Conservation (phyloP, 352 stramenopile genomes). For the Globisporangium camurandrum region DNA sequence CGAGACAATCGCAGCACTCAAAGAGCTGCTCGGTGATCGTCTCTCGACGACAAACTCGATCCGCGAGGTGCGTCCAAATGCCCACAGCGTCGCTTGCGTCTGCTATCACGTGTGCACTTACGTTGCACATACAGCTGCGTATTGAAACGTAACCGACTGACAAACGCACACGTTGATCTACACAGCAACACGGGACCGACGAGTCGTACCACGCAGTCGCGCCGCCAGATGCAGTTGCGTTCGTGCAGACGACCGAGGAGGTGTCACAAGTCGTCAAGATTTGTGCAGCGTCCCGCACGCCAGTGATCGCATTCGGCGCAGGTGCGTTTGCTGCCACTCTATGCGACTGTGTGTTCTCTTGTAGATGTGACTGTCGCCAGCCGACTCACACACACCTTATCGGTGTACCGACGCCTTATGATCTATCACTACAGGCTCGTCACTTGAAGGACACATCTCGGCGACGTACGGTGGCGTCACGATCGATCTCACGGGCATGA, state of each 20-base stretch:
- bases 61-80: conserved; percentile 31
- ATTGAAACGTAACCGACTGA: neutral
- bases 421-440: conserved; percentile 46
- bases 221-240: conserved; percentile 84
- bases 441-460: conserved; percentile 95
- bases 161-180: neutral
- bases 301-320: conserved; percentile 94
- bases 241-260: conserved; percentile 82
- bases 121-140: neutral
- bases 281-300: conserved; percentile 70
- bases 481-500: conserved; percentile 86
- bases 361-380: no score
- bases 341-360: neutral
- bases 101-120: neutral
- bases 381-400: no score
- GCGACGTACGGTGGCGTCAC: conserved; percentile 85
- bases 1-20: conserved; percentile 44
- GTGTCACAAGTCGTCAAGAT: conserved; percentile 88
- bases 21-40: conserved; percentile 56
- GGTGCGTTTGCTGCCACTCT: conserved; percentile 29
- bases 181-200: conserved; percentile 80
- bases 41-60: conserved; percentile 58
- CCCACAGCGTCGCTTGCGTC: neutral
- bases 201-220: conserved; percentile 87
- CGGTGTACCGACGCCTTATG: no score